Evolutionary conservation across 2,329 filamentous ascomycete species (phyloP), one percentile per base, ranked within the genome.

Genomic region (Coleophoma cylindrospora): DNA sequence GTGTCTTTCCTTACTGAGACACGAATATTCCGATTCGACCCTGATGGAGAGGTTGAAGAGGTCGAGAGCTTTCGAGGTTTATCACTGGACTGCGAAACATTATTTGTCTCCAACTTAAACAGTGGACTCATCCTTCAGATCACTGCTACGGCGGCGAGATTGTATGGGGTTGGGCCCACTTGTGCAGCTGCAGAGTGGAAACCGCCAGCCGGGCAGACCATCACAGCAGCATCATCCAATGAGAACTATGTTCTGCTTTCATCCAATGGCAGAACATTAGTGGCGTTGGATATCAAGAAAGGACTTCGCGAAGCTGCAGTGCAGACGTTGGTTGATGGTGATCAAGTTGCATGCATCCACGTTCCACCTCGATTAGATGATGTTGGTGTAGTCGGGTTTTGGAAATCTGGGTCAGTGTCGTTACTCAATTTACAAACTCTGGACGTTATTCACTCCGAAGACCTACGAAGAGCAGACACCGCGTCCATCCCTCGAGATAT

Each of bases 291-390:
- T 56, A 70, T 91, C 3, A 64, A 68, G 1, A 69, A 78, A 19
- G 76, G 81, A 33, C 69, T 95, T 6, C 69, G 74, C 19, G 70
- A 82, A 19, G 71, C 80, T 4, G 74, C 75, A 5, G 71, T 80
- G 52, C 85, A 86, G 61, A 73, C 81, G 5, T 80, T 89, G 46
- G 74, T 76, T 1, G 71, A 77, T 14, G 75, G 83, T 34, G 87
- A 90, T 56, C 90, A 97, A 65, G 81, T 97, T 34, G 89, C 94
- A 2, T 95, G 91, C 60, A 75, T 97, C 10, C 84, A 92, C 43
- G 77, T 94, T 2, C 83, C 91, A 0, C 73, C 79, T 3, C 74
- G 80, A 34, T 71, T 85, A 13, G 72, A 76, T 4, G 74, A 80
- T 45, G 72, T 90, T 33, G 92, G 87, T 50, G 84, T 96, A 27